Conservation (phyloP, 768 basidiomycete genomes). For the Coprinopsis cinerea region DNA sequence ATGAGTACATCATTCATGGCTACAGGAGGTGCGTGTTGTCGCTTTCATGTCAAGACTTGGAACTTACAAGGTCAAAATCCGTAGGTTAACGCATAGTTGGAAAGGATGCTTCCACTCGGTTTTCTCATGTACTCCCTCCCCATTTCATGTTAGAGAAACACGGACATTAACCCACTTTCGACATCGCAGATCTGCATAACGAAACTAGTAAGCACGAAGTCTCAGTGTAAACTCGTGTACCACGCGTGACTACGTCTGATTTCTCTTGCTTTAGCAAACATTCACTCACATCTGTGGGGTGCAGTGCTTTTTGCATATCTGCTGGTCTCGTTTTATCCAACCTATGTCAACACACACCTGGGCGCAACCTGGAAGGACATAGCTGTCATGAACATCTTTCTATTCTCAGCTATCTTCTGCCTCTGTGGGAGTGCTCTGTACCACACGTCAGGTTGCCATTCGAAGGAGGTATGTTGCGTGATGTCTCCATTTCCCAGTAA, state of each 20-base stretch:
- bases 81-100: constrained; percentile 57
- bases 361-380: constrained; percentile 57
- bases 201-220: constrained; percentile 50
- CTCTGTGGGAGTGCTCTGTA: constrained; percentile 65
- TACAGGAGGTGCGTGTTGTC: constrained; percentile 52
- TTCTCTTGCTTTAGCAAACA: constrained; percentile 59
- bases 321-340: constrained; percentile 45
- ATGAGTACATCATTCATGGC: constrained; percentile 64
- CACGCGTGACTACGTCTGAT: constrained; percentile 7
- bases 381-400: constrained; percentile 56
- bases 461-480: constrained; percentile 45
- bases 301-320: constrained; percentile 56
- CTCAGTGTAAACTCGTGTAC: constrained; percentile 1
- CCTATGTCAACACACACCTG: constrained; percentile 44
- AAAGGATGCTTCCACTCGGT: constrained; percentile 56
- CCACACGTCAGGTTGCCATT: constrained; percentile 73
- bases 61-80: constrained; percentile 1
- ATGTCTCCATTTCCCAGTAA: constrained; percentile 1
- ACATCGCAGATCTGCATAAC: constrained; percentile 63
- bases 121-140: constrained; percentile 51
- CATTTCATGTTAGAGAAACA: constrained; percentile 12
- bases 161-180: constrained; percentile 15
- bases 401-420: constrained; percentile 68
- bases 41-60: constrained; percentile 7
- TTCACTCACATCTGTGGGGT: constrained; percentile 76